These are phyloP conservation scores for Pythium dissotocum DNA, from an alignment of 352 stramenopile genomes.

Conservation along the genomic window DNA sequence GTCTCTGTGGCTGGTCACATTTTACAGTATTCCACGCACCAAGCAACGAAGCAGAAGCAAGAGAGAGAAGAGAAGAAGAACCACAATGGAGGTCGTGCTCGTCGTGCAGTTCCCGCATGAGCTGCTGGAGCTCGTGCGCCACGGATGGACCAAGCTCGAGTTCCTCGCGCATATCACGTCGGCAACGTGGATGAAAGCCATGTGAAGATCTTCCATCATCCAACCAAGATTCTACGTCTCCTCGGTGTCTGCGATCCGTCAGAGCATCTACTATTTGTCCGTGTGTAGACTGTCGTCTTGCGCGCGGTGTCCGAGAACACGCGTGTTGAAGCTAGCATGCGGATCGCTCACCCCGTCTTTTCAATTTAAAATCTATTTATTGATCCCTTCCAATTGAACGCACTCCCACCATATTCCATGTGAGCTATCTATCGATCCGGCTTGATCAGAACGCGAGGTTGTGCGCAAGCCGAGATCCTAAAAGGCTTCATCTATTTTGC, in stretches of 20 bases:
- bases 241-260: too few species aligned
- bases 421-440: neutral
- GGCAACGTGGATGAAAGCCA: conserved; percentile 21
- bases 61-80: neutral
- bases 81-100: conserved; percentile 20
- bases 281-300: too few species aligned
- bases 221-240: too few species aligned
- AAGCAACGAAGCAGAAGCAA: neutral
- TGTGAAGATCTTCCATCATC: conserved; percentile 3
- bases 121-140: conserved; percentile 22
- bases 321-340: neutral
- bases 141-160: conserved; percentile 21
- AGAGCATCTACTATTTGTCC: too few species aligned
- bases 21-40: neutral
- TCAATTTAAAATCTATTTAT: neutral
- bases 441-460: neutral
- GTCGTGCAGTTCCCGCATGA: conserved; percentile 27
- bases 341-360: neutral
- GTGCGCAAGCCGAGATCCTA: neutral
- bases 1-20: neutral
- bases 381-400: neutral
- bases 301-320: too few species aligned
- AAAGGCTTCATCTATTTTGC: too few species aligned
- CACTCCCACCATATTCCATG: neutral
- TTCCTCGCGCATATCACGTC: conserved; percentile 29